Base-by-base conservation (phyloP, 2,329 filamentous ascomycete genomes). In the Aschersonia sp. region DNA sequence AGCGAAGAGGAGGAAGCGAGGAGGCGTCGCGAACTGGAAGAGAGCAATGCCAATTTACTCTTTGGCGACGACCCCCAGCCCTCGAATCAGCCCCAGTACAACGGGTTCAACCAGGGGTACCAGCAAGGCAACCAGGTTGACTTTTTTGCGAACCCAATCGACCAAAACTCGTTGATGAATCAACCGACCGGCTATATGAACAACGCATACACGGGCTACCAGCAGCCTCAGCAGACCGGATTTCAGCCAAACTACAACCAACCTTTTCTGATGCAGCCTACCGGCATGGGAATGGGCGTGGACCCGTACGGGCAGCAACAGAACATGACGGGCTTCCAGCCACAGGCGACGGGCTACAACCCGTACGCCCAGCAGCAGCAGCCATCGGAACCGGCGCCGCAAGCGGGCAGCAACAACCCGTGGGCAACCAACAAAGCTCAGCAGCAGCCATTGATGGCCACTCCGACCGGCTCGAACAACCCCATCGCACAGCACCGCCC, bases 91-190 rank as follows among this genome's bases (percentile, higher is more conserved):
- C 77, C 85, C 37, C 87, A 89, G 66, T 79, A 78, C 41, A 97
- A 89, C 11, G 90, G 88, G 37, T 88, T 87, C 70, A 97, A 96
- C 65, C 89, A 95, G 68, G 90, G 90, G 44, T 98, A 98, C 60
- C 89, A 97, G 69, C 92, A 98, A 67, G 90, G 95, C 61, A 85
- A 85, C 49, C 87, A 87, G 10, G 92, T 98, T 14, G 92, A 98
- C 66, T 97, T 94, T 79, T 92, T 94, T 57, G 92, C 90, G 50
- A 98, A 98, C 64, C 87, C 89, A 10, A 83, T 97, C 58, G 86
- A 90, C 50, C 81, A 62, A 47, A 79, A 69, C 56, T 83, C 86
- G 62, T 75, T 83, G 55, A 81, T 89, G 63, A 75, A 78, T 43
- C 88, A 95, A 63, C 83, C 79, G 4, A 94, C 87, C 1, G 87